Base-by-base conservation (phyloP, 192 early-diverging fungal species). In the Entomortierella beljakovae region DNA sequence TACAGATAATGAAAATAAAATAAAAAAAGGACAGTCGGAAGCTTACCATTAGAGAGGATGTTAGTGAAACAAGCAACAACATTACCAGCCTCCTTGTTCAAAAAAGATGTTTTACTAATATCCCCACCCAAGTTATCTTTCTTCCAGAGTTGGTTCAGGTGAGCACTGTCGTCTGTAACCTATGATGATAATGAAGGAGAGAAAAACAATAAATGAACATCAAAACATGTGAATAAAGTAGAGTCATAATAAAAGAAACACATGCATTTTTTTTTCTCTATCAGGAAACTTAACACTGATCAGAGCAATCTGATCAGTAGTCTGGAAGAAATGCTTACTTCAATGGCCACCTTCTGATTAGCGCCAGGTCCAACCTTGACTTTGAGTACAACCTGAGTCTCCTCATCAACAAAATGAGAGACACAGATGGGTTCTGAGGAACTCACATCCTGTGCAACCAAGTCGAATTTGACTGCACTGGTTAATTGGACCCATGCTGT, bases 41-140 rank as follows among this genome's bases (percentile, higher is more conserved):
- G 8, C 26, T 81, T 86, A 80, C 91, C 91, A 23, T 84, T 80
- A 61, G 84, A 71, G 3, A 94, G 81, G 25, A 82, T 70, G 75
- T 94, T 93, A 32, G 91, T 92, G 85, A 97, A 96, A 75, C 97
- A 98, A 53, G 92, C 90, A 34, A 90, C 80, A 22, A 98, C 84
- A 70, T 94, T 88, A 18, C 94, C 93, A 61, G 96, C 91, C n/a
- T 87, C 87, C 75, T 95, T 94, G 29, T 94, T 96, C 57, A 89
- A 92, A 77, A 98, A 95, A 20, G 89, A 46, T 0, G 28, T 86
- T 61, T 90, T n/a, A n/a, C n/a, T 88, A 53, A 91, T 90, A 29
- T 88, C 91, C 15, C 87, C 90, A n/a, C 84, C 75, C 55, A 90
- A 46, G 71, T 88, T 84, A 56, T 80, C 82, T 77, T 94, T 92